Percentiles rank a stretch among this genome's conserved stretches.
These are phyloP conservation scores for Fraxinus excelsior DNA, from an alignment of 257 asterid genomes.

Conservation along the genomic window DNA sequence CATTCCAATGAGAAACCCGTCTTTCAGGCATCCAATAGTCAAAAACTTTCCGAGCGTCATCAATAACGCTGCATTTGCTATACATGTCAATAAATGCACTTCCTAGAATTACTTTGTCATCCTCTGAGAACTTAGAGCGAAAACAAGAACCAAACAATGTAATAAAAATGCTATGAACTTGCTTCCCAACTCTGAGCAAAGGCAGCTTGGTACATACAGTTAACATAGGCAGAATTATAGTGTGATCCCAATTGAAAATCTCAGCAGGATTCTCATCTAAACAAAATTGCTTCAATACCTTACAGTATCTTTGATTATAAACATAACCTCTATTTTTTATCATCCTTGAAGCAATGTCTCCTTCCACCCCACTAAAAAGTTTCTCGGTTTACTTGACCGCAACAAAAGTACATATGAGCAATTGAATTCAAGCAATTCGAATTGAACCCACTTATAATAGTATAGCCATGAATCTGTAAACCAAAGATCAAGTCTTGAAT, in stretches of 20 bases:
- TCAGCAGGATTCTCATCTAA: conserved; percentile 11
- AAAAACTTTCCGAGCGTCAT: conserved; percentile 34
- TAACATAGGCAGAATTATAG: conserved; percentile 38
- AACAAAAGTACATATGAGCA: conserved; percentile 41
- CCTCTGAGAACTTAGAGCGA: conserved; percentile 4
- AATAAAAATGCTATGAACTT: conserved; percentile 40
- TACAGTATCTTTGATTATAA: conserved; percentile 27
- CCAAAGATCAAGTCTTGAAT: conserved; percentile 33
- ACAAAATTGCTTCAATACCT: conserved; percentile 32
- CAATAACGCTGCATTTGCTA: conserved; percentile 36
- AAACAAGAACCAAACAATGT: conserved; percentile 13
- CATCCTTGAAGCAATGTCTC: conserved; percentile 29
- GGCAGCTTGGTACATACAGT: conserved; percentile 37
- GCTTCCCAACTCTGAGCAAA: conserved; percentile 42
- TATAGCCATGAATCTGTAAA: conserved; percentile 39
- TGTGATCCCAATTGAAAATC: conserved; percentile 32
- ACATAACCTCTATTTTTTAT: conserved; percentile 40
- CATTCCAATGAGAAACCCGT: conserved; percentile 37
- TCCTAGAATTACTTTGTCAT: conserved; percentile 27
- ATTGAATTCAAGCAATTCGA: conserved; percentile 27
- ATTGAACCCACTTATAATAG: conserved; percentile 34
- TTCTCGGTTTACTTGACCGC: conserved; percentile 32
- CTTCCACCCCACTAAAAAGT: conserved; percentile 26
- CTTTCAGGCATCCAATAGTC: conserved; percentile 29
- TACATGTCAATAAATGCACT: conserved; percentile 48